Conservation (phyloP, 1,284 basidiomycete genomes). For the Microbotryomycetes sp. region DNA sequence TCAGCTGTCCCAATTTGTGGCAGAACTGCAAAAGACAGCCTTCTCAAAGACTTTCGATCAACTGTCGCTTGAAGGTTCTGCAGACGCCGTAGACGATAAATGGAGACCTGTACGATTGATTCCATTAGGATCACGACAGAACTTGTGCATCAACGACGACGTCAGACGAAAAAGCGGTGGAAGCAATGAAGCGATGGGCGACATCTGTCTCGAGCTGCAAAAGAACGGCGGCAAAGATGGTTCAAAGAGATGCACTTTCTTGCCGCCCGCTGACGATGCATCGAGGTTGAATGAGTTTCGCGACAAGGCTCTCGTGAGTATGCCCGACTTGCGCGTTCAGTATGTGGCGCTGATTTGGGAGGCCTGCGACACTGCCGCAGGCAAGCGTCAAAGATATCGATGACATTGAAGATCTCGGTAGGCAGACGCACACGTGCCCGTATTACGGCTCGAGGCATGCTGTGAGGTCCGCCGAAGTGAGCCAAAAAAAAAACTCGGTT, state of each 20-base stretch:
- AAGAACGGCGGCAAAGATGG: constrained; percentile 45
- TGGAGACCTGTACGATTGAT: constrained; percentile 49
- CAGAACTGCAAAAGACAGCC: constrained; percentile 69
- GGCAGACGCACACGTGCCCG: constrained; percentile 65
- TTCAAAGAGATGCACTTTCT: constrained; percentile 62
- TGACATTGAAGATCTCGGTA: constrained; percentile 71
- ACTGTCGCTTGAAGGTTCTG: neutral
- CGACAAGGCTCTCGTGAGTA: constrained; percentile 72
- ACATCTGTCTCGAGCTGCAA: constrained; percentile 80
- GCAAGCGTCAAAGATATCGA: constrained; percentile 88
- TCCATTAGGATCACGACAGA: constrained; percentile 81
- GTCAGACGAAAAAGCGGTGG: constrained; percentile 55
- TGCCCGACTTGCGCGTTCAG: too few relatives aligned
- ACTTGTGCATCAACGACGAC: constrained; percentile 85
- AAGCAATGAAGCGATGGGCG: constrained; percentile 62
- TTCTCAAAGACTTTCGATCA: constrained; percentile 34
- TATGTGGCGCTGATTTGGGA: neutral
- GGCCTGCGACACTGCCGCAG: constrained; percentile 43
- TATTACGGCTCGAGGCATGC: constrained; percentile 87
- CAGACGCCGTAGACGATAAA: neutral
- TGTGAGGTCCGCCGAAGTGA: constrained; percentile 80
- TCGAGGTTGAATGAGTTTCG: constrained; percentile 70
- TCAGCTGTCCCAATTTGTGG: constrained; percentile 82
- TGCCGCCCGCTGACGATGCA: constrained; percentile 69
- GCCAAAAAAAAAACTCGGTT: constrained; percentile 28